These are phyloP conservation scores for Penicillium malachiteum DNA, from an alignment of 495 filamentous ascomycete species.

Conservation along the genomic window DNA sequence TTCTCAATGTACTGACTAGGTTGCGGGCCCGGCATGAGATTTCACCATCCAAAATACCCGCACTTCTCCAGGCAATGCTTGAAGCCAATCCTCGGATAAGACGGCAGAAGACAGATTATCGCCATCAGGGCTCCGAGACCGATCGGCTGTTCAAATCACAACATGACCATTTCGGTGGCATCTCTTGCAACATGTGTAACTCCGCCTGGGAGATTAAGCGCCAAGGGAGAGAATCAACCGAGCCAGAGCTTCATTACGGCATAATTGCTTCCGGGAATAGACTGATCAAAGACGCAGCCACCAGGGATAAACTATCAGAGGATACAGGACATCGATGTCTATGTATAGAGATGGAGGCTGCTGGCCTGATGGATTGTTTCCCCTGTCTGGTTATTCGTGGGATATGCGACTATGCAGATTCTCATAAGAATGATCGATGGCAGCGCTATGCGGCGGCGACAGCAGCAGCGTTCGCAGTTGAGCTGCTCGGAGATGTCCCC, in stretches of 20 bases:
- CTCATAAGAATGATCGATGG: conserved; percentile 27
- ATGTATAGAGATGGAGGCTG: conserved; percentile 8
- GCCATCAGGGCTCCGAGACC: too few species aligned
- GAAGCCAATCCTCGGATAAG: too few species aligned
- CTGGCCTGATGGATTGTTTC: conserved; percentile 5
- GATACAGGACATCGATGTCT: not conserved
- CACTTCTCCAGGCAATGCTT: too few species aligned
- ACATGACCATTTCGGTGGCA: too few species aligned
- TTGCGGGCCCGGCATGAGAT: not conserved
- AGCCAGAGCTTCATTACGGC: not conserved
- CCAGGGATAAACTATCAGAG: not conserved
- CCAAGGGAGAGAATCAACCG: too few species aligned
- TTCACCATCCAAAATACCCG: not conserved
- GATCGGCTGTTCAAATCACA: too few species aligned
- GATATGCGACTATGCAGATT: conserved; percentile 29
- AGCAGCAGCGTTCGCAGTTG: conserved; percentile 14
- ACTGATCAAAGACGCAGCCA: not conserved
- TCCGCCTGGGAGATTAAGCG: too few species aligned
- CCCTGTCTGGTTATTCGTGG: conserved; percentile 16
- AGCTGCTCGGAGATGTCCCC: not conserved
- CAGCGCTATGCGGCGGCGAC: conserved; percentile 25
- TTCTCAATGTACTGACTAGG: not conserved
- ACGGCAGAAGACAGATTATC: too few species aligned
- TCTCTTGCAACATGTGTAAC: too few species aligned
- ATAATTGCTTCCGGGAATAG: conserved; percentile 4